phyloP scores from a whole-genome alignment of 169 alveolate species.

The Besnoitia besnoiti region DNA sequence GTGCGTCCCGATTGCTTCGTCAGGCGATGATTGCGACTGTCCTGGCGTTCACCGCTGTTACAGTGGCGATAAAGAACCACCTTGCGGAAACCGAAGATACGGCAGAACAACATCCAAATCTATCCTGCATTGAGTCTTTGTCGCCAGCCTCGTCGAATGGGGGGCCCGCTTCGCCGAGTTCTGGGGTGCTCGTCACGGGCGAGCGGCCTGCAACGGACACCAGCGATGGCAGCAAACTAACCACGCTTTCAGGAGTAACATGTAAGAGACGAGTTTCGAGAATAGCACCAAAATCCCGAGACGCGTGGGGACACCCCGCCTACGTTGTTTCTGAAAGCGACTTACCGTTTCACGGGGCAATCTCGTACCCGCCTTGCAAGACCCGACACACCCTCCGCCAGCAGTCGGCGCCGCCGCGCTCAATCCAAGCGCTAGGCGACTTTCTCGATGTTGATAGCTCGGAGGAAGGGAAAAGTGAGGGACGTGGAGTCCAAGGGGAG shows the following conservation, averaged over 20 bases:
- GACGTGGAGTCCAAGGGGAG: no score
- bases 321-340: neutral
- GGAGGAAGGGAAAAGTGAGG: no score
- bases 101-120: neutral
- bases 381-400: neutral
- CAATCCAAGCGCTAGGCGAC: neutral
- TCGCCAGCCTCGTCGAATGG: neutral
- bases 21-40: neutral
- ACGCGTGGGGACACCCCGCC: neutral
- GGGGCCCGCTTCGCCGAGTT: neutral
- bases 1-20: neutral
- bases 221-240: neutral
- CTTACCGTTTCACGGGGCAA: neutral
- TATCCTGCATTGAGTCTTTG: neutral
- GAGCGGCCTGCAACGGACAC: neutral
- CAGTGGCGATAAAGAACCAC: neutral
- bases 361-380: neutral
- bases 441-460: neutral
- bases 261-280: neutral
- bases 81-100: neutral
- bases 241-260: neutral
- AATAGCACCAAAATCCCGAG: neutral
- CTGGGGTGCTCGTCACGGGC: neutral
- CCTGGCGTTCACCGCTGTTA: neutral
- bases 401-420: neutral